Evolutionary conservation across 1,284 basidiomycete genomes (phyloP), one percentile per base, ranked within the genome.

Genomic region (Clitocybe nebularis): DNA sequence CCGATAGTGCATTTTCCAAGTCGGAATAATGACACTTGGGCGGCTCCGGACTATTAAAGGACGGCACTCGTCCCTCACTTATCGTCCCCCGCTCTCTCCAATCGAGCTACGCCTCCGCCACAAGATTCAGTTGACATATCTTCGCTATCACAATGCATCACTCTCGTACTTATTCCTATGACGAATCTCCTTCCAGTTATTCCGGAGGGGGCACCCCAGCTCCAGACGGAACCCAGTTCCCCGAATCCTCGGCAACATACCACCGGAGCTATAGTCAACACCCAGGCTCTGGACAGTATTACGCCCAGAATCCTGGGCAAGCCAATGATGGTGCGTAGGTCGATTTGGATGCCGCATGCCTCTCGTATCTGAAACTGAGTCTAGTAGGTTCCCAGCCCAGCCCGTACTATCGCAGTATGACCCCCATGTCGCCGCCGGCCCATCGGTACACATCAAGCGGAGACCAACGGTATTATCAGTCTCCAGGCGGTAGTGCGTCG

Each of bases 41-140:
- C 62, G 62, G 62, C 51, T 61, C 63, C 66, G 64, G 61, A 51
- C 56, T 67, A 67, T 69, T 69, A 70, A 72, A 69, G 63, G 59
- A 59, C 62, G 48, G 50, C 57, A 51, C 54, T 54, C 51, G 42
- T 49, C 51, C 50, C 50, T 57, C 45, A 36, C 43, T 48, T 49
- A 51, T 46, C 55, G 54, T 51, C 50, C 52, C 50, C 49, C 49
- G 45, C 44, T 50, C 52, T 39, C 50, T 50, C 49, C 53, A 52
- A 54, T 52, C 48, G 39, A 30, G 37, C 45, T 37, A 34, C 53
- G 56, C 61, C 56, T 56, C 55, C 58, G 54, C 54, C 57, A 57
- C 52, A 44, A 57, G 45, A 45, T 50, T 49, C 51, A 48, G 50
- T 54, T 48, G 49, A 34, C 39, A 26, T 30, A 24, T 34, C 35